These are phyloP conservation scores for Teratosphaeriaceae sp. DNA, from an alignment of 2,329 filamentous ascomycete genomes.

Conservation along the genomic window DNA sequence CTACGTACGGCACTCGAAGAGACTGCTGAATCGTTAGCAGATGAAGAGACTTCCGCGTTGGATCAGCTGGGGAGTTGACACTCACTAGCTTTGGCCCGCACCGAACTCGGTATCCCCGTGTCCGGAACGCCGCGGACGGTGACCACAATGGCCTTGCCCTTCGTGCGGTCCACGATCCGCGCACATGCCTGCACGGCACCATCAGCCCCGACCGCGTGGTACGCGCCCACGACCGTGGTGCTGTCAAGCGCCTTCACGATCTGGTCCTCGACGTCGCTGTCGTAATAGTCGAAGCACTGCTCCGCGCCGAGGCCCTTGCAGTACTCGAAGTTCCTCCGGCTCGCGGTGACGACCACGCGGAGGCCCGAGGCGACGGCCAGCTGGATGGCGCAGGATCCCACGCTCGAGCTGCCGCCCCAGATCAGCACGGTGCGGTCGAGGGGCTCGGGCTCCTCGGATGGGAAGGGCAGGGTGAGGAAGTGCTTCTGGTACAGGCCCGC, in stretches of 20 bases:
- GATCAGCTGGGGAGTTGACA: neutral
- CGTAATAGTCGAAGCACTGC: slow-evolving; percentile 19
- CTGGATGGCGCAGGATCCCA: slow-evolving; percentile 43
- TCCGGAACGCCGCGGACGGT: slow-evolving; percentile 19
- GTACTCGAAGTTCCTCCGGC: slow-evolving; percentile 30
- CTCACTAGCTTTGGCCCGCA: slow-evolving; percentile 22
- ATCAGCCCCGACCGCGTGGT: slow-evolving; percentile 22
- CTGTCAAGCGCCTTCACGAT: slow-evolving; percentile 22
- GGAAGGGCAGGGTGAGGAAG: neutral
- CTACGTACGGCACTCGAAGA: slow-evolving; percentile 29
- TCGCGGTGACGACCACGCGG: slow-evolving; percentile 27
- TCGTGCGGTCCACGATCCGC: slow-evolving; percentile 19
- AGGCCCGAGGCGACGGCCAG: slow-evolving; percentile 43
- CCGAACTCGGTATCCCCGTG: slow-evolving; percentile 18
- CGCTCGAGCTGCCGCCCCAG: slow-evolving; percentile 47
- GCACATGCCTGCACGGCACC: slow-evolving; percentile 20
- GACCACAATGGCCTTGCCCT: slow-evolving; percentile 26
- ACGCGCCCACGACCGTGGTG: slow-evolving; percentile 26
- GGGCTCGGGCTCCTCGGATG: neutral
- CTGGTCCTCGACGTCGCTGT: slow-evolving; percentile 20
- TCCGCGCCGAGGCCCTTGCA: slow-evolving; percentile 18
- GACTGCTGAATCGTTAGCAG: slow-evolving; percentile 10
- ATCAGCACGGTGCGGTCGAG: slow-evolving; percentile 35
- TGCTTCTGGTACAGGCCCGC: slow-evolving; percentile 14
- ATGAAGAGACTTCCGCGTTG: slow-evolving; percentile 30